A percentile compares a stretch with the other conserved stretches of the same genome.
Conservation (phyloP, 805 yeast genomes). For the Starmerella cellae region DNA sequence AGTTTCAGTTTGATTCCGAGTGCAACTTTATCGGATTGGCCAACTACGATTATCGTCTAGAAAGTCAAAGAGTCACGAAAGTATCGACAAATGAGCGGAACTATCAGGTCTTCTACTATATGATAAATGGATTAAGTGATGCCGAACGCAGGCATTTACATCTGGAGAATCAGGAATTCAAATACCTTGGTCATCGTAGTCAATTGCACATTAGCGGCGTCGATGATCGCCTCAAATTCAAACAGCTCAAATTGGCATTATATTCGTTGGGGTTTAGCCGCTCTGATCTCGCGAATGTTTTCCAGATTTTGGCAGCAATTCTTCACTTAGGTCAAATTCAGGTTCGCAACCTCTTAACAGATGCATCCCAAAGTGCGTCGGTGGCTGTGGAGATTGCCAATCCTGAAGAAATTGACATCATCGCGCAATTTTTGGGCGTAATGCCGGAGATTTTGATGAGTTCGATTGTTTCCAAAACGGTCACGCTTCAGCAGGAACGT, state of each 20-base stretch:
- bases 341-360: conserved; percentile 26
- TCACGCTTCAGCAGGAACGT: conserved; percentile 28
- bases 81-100: conserved; percentile 43
- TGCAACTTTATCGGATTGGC: conserved; percentile 41
- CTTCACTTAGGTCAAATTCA: conserved; percentile 33
- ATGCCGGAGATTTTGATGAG: conserved; percentile 28
- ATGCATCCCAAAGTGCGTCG: conserved; percentile 26
- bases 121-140: conserved; percentile 38
- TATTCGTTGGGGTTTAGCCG: conserved; percentile 36
- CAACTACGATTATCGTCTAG: conserved; percentile 42
- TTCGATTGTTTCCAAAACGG: conserved; percentile 30
- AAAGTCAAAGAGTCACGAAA: conserved; percentile 40
- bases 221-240: conserved; percentile 39
- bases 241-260: conserved; percentile 37
- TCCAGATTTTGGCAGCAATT: conserved; percentile 35
- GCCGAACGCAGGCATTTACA: conserved; percentile 33
- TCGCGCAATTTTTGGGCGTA: conserved; percentile 31
- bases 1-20: conserved; percentile 37
- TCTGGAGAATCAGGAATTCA: conserved; percentile 28
- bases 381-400: conserved; percentile 30
- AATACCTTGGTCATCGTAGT: conserved; percentile 35
- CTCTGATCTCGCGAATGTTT: conserved; percentile 37
- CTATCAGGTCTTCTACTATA: conserved; percentile 46
- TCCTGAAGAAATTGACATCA: conserved; percentile 25
- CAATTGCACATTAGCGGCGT: conserved; percentile 32